Evolutionary conservation across 2,329 filamentous ascomycete genomes (phyloP), one percentile per base, ranked within the genome.

Genomic region (Alternaria rosae): DNA sequence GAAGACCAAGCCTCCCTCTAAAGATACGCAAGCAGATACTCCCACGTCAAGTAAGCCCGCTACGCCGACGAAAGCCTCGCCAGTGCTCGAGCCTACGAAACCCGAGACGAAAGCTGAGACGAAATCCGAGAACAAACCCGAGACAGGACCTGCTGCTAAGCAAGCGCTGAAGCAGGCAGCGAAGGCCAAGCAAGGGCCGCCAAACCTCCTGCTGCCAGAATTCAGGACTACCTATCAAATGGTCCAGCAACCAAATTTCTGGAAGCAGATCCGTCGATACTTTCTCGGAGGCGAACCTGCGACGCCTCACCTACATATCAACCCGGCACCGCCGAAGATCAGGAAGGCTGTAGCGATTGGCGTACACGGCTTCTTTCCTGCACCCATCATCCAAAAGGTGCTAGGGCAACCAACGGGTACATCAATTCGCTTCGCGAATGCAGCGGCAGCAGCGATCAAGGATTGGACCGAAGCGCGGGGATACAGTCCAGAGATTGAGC

Each of bases 341-440:
- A 92, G 88, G 73, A 95, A 91, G 68, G 95, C 95, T 12, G 85
- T 99, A 6, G 93, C 94, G 1, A 97, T 99, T 68, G 95, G 95
- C 41, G 89, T 99, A 1, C 95, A 99, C 78, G 95, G 95, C 1
- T 91, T 97, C 62, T 97, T 98, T 68, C 95, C 95, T 1, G 93
- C 93, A 0, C 88, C 91, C 0, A 87, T 96, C 43, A 85, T 99
- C 35, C 90, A 95, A n/a, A 91, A 91, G 20, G 91, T 99, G 69
- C 90, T 98, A 15, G 95, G 95, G 0, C 94, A 97, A 71, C 95
- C 95, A 0, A 99, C 94, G 0, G 95, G 95, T 6, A 99, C 95
- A 1, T 98, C 94, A 0, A 89, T 98, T 59, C 90, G 93, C 42
- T 99, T 99, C 75, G 93, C 94, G 10, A 94, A 92, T 66, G 90